Percentiles rank a stretch among this genome's conserved stretches.
Evolutionary conservation across 2,329 filamentous ascomycete species (phyloP).

Genomic region (Penicillium sp.): DNA sequence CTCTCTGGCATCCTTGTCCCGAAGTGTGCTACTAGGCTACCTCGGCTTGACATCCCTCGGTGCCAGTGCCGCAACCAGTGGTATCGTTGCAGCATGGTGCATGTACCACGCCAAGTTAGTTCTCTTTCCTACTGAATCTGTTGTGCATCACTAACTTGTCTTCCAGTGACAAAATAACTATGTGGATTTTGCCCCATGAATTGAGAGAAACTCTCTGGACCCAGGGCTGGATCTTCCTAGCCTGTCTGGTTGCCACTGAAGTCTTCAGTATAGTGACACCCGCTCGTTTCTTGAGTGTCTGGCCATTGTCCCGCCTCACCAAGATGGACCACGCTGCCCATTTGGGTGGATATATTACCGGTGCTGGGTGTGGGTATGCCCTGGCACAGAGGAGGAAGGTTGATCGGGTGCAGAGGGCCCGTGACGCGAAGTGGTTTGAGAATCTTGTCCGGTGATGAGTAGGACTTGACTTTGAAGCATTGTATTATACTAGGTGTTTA

Average conservation of each 20-base stretch:
- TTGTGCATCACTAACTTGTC: constrained; percentile 1
- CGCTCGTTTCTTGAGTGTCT: constrained; percentile 17
- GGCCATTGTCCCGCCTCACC: constrained; percentile 25
- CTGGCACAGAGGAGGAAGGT: constrained; percentile 13
- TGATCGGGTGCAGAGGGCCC: constrained; percentile 13
- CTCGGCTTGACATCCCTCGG: constrained; percentile 48
- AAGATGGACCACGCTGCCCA: constrained; percentile 42
- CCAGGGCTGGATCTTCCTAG: constrained; percentile 37
- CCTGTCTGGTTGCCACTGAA: constrained; percentile 36
- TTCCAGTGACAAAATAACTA: constrained; percentile 38
- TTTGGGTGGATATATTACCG: constrained; percentile 39
- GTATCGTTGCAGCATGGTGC: constrained; percentile 48
- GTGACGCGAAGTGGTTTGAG: constrained; percentile 16
- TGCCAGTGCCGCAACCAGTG: constrained; percentile 48
- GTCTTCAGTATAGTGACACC: constrained; percentile 30
- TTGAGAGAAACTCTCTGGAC: constrained; percentile 41
- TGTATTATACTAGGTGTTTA: not conserved
- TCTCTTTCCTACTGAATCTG: not conserved
- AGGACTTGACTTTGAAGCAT: not conserved
- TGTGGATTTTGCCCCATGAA: constrained; percentile 39
- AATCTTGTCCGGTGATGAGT: constrained; percentile 3
- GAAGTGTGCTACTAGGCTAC: constrained; percentile 41
- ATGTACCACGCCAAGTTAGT: constrained; percentile 44
- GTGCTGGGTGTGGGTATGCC: constrained; percentile 25
- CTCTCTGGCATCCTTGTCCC: constrained; percentile 44